A percentile compares a stretch with the other conserved stretches of the same genome.
phyloP scores from a whole-genome alignment of 2,329 filamentous ascomycete genomes.

The Cladosporium austrohemisphaericum region DNA sequence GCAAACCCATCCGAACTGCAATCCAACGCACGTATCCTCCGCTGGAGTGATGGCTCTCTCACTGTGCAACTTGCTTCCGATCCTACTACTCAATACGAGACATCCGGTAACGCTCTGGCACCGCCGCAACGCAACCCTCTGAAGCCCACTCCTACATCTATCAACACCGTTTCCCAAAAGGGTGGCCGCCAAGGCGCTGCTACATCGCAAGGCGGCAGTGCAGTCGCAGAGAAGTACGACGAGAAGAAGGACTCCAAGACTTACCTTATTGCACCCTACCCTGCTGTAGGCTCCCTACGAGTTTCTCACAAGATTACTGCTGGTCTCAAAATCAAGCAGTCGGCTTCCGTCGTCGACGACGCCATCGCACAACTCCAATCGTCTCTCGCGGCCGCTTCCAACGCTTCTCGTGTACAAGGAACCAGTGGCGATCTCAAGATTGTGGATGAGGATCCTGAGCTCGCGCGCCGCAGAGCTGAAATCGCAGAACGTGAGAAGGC shows the following conservation, averaged over 20 bases:
- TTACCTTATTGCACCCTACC: constrained; percentile 69
- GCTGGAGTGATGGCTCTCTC: constrained; percentile 75
- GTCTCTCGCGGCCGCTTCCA: constrained; percentile 62
- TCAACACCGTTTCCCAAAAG: constrained; percentile 31
- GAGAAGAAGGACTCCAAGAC: constrained; percentile 69
- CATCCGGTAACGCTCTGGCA: constrained; percentile 66
- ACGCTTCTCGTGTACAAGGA: constrained; percentile 48
- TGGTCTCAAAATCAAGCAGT: constrained; percentile 65
- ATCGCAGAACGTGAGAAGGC: constrained; percentile 69
- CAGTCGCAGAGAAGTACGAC: constrained; percentile 54
- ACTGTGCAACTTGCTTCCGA: constrained; percentile 70
- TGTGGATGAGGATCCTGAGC: constrained; percentile 69
- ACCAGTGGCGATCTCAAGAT: constrained; percentile 61
- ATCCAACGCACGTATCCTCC: constrained; percentile 71
- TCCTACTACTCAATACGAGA: constrained; percentile 67
- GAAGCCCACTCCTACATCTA: constrained; percentile 47
- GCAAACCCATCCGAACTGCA: constrained; percentile 62
- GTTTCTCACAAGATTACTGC: constrained; percentile 73
- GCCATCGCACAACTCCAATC: constrained; percentile 66
- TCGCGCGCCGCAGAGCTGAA: constrained; percentile 70
- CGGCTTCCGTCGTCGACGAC: constrained; percentile 65
- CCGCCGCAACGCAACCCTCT: constrained; percentile 52
- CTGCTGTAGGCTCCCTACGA: constrained; percentile 64
- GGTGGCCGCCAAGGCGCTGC: constrained; percentile 21
- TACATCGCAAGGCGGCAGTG: background rate